These are phyloP conservation scores for Trichoderma sp. DNA, from an alignment of 2,329 filamentous ascomycete genomes.

Conservation along the genomic window DNA sequence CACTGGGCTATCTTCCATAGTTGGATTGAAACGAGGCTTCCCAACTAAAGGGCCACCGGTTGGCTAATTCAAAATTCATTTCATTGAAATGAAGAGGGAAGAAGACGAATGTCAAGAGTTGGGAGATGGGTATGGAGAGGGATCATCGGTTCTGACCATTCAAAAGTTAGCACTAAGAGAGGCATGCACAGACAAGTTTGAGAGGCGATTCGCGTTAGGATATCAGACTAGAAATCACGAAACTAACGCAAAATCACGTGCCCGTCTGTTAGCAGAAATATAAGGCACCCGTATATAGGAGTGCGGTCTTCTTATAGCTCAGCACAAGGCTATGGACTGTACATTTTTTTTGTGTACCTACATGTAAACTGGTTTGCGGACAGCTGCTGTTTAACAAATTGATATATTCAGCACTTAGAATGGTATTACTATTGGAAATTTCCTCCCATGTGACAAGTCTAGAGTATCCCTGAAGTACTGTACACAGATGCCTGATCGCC, in stretches of 20 bases:
- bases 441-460: conserved; percentile 7
- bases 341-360: not conserved
- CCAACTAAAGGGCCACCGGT: not conserved
- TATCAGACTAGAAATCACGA: conserved; percentile 26
- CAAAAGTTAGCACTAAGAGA: not conserved
- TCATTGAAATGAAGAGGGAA: not conserved
- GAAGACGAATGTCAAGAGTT: not conserved
- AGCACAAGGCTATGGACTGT: not conserved
- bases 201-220: not conserved
- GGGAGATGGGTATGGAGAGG: not conserved
- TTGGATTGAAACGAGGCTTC: not conserved
- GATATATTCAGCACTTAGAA: not conserved
- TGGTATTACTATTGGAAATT: not conserved
- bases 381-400: not conserved
- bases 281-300: not conserved
- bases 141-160: not conserved
- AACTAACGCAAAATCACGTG: conserved; percentile 42
- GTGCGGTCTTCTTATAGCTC: not conserved
- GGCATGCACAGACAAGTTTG: not conserved
- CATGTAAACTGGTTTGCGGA: not conserved
- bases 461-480: conserved; percentile 17
- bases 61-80: not conserved
- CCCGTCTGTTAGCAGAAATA: not conserved
- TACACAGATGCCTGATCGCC: conserved; percentile 14
- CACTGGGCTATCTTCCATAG: not conserved